These are phyloP conservation scores for Mallotus japonicus DNA, from an alignment of 441 rosid genomes.

Conservation along the genomic window DNA sequence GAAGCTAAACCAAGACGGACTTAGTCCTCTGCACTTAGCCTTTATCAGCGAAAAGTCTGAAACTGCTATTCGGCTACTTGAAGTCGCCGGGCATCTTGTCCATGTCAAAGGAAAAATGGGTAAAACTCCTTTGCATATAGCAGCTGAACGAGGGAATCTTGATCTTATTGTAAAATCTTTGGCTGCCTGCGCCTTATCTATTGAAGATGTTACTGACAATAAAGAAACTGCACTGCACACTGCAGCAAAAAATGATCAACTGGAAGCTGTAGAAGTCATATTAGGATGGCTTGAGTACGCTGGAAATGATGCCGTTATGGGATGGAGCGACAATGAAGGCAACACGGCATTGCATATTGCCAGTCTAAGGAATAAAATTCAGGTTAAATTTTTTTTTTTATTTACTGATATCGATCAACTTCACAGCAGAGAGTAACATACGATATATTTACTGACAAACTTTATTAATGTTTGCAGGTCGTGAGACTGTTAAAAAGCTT, in stretches of 20 bases:
- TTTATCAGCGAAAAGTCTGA: neutral
- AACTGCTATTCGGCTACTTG: conserved; percentile 6
- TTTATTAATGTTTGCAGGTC: neutral
- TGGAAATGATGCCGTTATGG: neutral
- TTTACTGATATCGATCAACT: no score
- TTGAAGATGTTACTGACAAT: conserved; percentile 22
- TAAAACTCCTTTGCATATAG: conserved; percentile 29
- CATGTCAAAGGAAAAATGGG: conserved; percentile 32
- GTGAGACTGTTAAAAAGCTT: neutral
- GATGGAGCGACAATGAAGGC: neutral
- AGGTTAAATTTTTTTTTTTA: neutral
- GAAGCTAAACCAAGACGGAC: conserved; percentile 16
- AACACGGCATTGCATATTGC: neutral
- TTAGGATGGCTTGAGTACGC: neutral
- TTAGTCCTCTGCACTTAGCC: conserved; percentile 16
- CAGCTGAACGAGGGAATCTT: neutral
- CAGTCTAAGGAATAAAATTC: neutral
- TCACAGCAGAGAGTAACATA: no score
- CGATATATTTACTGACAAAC: no score
- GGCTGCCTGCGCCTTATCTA: conserved; percentile 27
- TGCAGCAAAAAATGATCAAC: conserved; percentile 1
- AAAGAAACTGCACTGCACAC: conserved; percentile 34
- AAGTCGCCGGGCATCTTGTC: conserved; percentile 23
- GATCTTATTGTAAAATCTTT: conserved; percentile 25
- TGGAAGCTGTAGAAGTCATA: neutral